Conservation (phyloP, 208 protist genomes). For the Leptomonas pyrrhocoris region DNA sequence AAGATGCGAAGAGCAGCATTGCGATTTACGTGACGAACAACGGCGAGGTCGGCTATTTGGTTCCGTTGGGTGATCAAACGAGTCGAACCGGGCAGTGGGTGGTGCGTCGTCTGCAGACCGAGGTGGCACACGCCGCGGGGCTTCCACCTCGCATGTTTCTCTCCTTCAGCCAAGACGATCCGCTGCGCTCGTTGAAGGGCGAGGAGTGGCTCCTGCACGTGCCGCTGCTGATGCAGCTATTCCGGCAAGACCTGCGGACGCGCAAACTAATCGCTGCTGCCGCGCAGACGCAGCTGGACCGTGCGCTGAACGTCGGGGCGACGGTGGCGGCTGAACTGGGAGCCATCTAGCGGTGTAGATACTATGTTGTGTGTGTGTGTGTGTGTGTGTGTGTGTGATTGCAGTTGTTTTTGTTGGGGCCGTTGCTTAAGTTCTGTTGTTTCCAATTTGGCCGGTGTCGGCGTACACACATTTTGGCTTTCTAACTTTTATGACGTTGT, state of each 20-base stretch:
- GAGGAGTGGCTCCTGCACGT: conserved; percentile 70
- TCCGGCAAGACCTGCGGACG: conserved; percentile 54
- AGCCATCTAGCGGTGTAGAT: conserved; percentile 34
- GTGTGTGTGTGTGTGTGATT: too few relatives aligned
- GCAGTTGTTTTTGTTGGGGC: not conserved
- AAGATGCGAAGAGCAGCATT: conserved; percentile 37
- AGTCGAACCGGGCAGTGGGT: conserved; percentile 75
- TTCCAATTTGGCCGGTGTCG: too few relatives aligned
- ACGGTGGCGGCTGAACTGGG: conserved; percentile 58
- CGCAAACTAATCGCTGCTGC: conserved; percentile 65
- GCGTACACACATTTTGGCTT: too few relatives aligned
- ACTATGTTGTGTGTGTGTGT: too few relatives aligned
- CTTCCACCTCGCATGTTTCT: conserved; percentile 83
- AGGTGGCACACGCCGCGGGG: conserved; percentile 65
- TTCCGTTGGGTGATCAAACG: conserved; percentile 73
- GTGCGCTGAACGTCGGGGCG: conserved; percentile 64
- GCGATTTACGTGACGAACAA: conserved; percentile 79
- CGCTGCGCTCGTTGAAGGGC: conserved; percentile 45
- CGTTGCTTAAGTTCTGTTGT: not conserved
- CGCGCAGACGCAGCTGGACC: conserved; percentile 75
- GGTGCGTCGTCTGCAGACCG: conserved; percentile 59
- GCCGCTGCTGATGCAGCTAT: conserved; percentile 59
- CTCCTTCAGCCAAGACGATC: conserved; percentile 61
- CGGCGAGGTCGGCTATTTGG: conserved; percentile 82
- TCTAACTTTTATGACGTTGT: too few relatives aligned